phyloP scores from a whole-genome alignment of 208 protist genomes.

The Trypanosoma platydactyli region DNA sequence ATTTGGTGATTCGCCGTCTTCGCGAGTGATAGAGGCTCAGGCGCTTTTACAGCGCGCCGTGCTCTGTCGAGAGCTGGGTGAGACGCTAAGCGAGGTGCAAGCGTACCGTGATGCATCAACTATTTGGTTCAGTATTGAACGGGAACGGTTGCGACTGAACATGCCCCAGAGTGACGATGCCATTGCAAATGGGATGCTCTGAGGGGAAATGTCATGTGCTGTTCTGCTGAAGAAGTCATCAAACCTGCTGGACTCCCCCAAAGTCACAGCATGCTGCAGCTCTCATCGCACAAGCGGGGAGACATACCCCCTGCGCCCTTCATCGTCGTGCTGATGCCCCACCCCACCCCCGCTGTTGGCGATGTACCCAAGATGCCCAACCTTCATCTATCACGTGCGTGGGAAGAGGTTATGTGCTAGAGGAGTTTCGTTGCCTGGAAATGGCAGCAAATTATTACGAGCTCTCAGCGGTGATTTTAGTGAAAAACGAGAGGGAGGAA shows the following conservation, averaged over 20 bases:
- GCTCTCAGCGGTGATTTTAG: constrained; percentile 1
- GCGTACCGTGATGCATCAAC: constrained; percentile 22
- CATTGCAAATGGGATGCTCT: constrained; percentile 25
- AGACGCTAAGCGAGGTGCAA: no score
- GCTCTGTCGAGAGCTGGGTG: no score
- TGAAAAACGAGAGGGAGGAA: background rate
- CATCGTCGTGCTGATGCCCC: background rate
- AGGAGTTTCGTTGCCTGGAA: constrained; percentile 8
- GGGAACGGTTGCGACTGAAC: constrained; percentile 12
- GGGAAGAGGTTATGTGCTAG: constrained; percentile 9
- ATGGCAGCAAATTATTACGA: constrained; percentile 7
- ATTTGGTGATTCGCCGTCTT: background rate
- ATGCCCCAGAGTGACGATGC: constrained; percentile 24
- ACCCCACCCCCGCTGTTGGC: background rate
- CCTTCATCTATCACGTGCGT: background rate
- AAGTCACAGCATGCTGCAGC: constrained; percentile 3
- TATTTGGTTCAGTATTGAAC: constrained; percentile 27
- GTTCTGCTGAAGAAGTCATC: constrained; percentile 14
- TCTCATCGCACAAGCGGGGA: background rate
- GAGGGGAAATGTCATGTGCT: constrained; percentile 19
- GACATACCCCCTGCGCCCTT: background rate
- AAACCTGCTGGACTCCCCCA: constrained; percentile 3
- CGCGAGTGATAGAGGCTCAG: constrained; percentile 20
- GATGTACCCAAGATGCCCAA: constrained; percentile 4
- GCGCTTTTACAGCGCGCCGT: no score